These are phyloP conservation scores for Candida pini DNA, from an alignment of 805 yeast species.

Conservation along the genomic window DNA sequence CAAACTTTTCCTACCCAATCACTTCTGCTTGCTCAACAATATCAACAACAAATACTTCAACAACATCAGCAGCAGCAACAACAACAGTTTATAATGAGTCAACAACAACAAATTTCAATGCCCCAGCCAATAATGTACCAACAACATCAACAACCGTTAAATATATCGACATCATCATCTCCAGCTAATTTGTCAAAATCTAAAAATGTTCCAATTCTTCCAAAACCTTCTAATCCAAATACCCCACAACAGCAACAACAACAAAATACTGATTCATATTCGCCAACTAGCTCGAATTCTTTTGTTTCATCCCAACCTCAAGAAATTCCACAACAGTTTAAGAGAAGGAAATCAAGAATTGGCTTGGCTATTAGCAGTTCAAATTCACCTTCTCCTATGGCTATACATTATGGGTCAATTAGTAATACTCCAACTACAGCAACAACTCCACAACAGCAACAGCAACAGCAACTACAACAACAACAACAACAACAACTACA, in stretches of 20 bases:
- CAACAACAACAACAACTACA: conserved; percentile 1
- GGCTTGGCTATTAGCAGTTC: conserved; percentile 9
- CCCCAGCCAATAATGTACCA: too few species aligned
- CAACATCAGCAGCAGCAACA: background rate
- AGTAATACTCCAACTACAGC: conserved; percentile 1
- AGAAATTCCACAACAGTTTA: conserved; percentile 25
- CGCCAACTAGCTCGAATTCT: conserved; percentile 7
- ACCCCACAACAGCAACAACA: too few species aligned
- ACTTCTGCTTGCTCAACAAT: conserved; percentile 5
- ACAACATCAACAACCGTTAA: background rate
- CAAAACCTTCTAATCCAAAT: background rate
- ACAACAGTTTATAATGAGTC: background rate
- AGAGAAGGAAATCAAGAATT: conserved; percentile 27
- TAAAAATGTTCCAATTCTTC: background rate
- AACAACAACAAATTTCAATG: too few species aligned
- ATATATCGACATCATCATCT: too few species aligned
- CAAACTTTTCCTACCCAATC: conserved; percentile 12
- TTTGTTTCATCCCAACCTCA: conserved; percentile 20
- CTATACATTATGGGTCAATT: too few species aligned
- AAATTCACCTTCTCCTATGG: conserved; percentile 24
- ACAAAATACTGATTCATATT: conserved; percentile 2
- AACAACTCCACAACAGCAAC: background rate
- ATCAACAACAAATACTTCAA: conserved; percentile 1
- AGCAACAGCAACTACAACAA: conserved; percentile 2
- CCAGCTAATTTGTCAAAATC: background rate